A percentile compares a stretch with the other conserved stretches of the same genome.
These are phyloP conservation scores for Talaromyces sp. DNA, from an alignment of 2,329 filamentous ascomycete species.

Conservation along the genomic window DNA sequence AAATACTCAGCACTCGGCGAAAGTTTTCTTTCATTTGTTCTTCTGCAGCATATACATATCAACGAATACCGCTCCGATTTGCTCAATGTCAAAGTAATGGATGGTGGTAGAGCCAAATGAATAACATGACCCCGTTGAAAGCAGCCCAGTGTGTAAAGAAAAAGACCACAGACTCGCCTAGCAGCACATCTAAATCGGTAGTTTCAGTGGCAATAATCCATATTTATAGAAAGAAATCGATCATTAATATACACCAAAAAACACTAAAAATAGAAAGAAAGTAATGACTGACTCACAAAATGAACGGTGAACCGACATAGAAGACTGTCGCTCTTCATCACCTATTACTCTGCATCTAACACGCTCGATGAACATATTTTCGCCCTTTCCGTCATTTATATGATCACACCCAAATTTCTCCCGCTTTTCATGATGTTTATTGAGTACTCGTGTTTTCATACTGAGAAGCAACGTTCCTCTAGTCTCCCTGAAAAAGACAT, in stretches of 20 bases:
- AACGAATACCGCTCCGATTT: slow-evolving; percentile 66
- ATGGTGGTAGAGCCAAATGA: slow-evolving; percentile 71
- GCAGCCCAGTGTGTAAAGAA: slow-evolving; percentile 84
- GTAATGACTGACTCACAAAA: no score
- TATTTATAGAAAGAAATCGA: background rate
- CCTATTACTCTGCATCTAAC: slow-evolving; percentile 75
- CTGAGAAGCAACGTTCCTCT: slow-evolving; percentile 73
- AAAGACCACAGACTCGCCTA: slow-evolving; percentile 58
- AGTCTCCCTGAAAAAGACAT: slow-evolving; percentile 72
- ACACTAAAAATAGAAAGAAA: no score
- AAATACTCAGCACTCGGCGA: background rate
- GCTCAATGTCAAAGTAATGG: slow-evolving; percentile 61
- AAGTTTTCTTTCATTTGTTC: background rate
- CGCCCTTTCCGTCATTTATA: slow-evolving; percentile 27
- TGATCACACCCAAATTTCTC: slow-evolving; percentile 59
- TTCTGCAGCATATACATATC: slow-evolving; percentile 20
- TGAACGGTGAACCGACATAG: slow-evolving; percentile 70
- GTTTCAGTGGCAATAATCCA: background rate
- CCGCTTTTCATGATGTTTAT: slow-evolving; percentile 70
- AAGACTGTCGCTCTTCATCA: slow-evolving; percentile 67
- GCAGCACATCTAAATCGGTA: slow-evolving; percentile 45
- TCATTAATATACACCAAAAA: background rate
- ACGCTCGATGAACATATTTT: slow-evolving; percentile 39
- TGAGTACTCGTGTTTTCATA: slow-evolving; percentile 66
- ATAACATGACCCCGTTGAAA: slow-evolving; percentile 85